These are phyloP conservation scores for Trametes sanguinea DNA, from an alignment of 768 basidiomycete genomes.

Conservation along the genomic window DNA sequence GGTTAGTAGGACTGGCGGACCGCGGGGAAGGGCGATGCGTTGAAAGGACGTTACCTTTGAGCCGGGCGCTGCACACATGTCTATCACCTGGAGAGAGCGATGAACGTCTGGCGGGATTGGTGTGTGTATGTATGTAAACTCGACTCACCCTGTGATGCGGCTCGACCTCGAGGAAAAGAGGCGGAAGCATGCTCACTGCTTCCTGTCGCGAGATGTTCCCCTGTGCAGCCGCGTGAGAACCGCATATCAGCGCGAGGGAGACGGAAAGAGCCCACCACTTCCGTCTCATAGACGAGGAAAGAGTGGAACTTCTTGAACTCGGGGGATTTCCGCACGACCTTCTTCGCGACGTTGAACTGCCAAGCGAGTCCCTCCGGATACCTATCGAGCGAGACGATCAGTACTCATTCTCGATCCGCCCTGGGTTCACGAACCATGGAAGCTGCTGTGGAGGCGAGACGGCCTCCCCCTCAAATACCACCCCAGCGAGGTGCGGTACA, in stretches of 20 bases:
- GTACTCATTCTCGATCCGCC: too few relatives aligned
- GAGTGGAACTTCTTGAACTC: slow-evolving; percentile 95
- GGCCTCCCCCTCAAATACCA: slow-evolving; percentile 72
- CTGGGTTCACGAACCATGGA: slow-evolving; percentile 61
- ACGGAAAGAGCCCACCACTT: slow-evolving; percentile 65
- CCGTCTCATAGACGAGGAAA: slow-evolving; percentile 96
- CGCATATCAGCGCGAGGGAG: too few relatives aligned
- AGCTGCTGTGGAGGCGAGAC: slow-evolving; percentile 83
- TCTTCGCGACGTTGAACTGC: slow-evolving; percentile 93
- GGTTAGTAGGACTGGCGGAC: not conserved
- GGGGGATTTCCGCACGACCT: slow-evolving; percentile 79
- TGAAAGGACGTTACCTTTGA: slow-evolving; percentile 67
- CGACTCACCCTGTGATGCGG: slow-evolving; percentile 77
- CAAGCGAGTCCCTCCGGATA: slow-evolving; percentile 95
- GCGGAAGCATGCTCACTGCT: slow-evolving; percentile 99
- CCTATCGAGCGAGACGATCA: slow-evolving; percentile 44
- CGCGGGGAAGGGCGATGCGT: not conserved
- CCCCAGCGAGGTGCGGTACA: slow-evolving; percentile 72
- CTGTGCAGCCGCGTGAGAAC: slow-evolving; percentile 39
- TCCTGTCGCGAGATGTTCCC: slow-evolving; percentile 97
- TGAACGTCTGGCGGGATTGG: not conserved
- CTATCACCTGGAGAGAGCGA: slow-evolving; percentile 61
- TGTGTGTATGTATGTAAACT: too few relatives aligned
- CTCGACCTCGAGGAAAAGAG: slow-evolving; percentile 90
- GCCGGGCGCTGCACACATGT: slow-evolving; percentile 98